Base-by-base conservation (phyloP, 139 green algal species). In the Penium margaritaceum region DNA sequence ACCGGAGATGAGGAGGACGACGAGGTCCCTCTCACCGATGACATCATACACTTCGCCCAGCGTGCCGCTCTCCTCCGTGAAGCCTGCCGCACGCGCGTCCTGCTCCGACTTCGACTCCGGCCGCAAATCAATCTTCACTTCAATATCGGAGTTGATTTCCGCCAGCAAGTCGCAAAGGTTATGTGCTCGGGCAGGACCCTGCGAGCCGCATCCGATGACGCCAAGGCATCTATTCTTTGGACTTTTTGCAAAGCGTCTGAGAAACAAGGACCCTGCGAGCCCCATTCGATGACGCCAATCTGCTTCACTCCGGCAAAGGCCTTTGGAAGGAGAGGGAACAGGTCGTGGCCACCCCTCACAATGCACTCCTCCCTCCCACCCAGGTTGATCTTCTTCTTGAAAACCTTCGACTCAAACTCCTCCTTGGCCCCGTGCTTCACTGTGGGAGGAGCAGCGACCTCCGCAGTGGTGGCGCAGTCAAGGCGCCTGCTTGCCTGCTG, bases 1-100 rank as follows among this genome's bases (percentile, higher is more conserved):
- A 70, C 98, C 94, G 2, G 91, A 96, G 79, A 98, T 99, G 38
- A 99, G 89, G 55, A 97, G 86, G 9, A 99, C 80, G 12, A 97
- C 88, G 63, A 99, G 80, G 85, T 99, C 94, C 54, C 73, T 89
- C 37, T 86, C 77, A 32, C 85, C 79, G 43, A 97, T 87, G 9
- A 96, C 83, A 67, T 97, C 94, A 63, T 95, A 93, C 17, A 96
- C 89, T 64, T 97, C 94, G 21, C 93, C 94, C 35, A 99, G 90
- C 3, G 94, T 99, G 67, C 91, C 92, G n/a, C 91, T 76, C 36
- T 81, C 75, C 39, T 87, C 81, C 35, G 70, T 94, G 90, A 99
- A 99, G 63, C 89, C 90, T 67, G 86, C 89, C 0, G 83, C 84
- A 41, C 88, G 83, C 4, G 94, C 94, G 79, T 99, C 94, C 1